Evolutionary conservation across 306 rosid species (phyloP), one percentile per base, ranked within the genome.

Genomic region (Ziziphus jujuba): DNA sequence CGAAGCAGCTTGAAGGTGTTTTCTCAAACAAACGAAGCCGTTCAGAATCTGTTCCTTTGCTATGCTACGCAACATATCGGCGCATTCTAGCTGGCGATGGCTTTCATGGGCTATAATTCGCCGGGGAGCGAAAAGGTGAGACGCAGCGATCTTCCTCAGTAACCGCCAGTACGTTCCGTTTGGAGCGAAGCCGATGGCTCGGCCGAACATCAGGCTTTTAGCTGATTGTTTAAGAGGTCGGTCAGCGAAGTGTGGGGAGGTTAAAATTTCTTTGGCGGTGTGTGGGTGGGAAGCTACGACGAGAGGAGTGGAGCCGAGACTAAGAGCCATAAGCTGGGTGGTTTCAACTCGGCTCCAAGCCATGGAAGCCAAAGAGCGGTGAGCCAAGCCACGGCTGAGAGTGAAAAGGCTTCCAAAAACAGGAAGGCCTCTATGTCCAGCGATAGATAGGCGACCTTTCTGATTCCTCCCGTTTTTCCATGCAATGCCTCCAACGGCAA

Each of bases 171-270:
- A 85, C 2, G 75, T 53, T 0, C 87, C 87, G 51, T 77, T 85
- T 3, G 90, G 87, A 5, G 90, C 90, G 49, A 85, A 85, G 55
- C 90, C 90, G 17, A 85, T 82, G 70, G 90, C 90, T 28, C 85
- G 87, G 21, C 55, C 40, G 63, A 85, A 85, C 83, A 79, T 79
- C 0, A 85, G 77, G 36, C 72, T 76, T 69, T 68, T 73, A 0
- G 90, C 90, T 0, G 90, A 85, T 47, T 76, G 85, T 59, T 85
- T 85, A 0, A 85, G 17, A 0, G 90, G 90, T 3, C 90, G 81
- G 56, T 85, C 81, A 1, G 90, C 90, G 13, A 85, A 82, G 77
- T 74, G 67, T 0, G 85, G 79, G 0, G 85, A 82, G 13, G 87
- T 74, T 0, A 85, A 61, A 21, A 85, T 81, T 48, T 85, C 87